Percentiles rank a stretch among this genome's conserved stretches.
These are phyloP conservation scores for Spergularia azorica DNA, from an alignment of 179 eudicot genomes.

Conservation along the genomic window DNA sequence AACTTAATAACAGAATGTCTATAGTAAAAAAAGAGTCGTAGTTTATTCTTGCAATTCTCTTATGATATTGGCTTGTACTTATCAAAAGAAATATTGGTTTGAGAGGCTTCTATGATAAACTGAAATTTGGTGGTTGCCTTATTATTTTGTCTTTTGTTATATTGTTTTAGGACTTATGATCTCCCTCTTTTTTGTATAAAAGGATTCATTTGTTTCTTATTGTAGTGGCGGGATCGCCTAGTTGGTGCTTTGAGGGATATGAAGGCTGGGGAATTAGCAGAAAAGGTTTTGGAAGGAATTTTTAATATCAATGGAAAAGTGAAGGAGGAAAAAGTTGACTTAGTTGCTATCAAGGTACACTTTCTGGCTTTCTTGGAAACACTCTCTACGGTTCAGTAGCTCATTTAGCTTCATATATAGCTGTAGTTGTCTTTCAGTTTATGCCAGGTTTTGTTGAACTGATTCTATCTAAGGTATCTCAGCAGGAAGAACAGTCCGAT, in stretches of 20 bases:
- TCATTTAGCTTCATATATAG: constrained; percentile 2
- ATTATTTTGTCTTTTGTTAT: background rate
- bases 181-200: background rate
- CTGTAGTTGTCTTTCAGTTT: background rate
- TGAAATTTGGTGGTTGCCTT: constrained; percentile 4
- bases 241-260: constrained; percentile 74
- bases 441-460: background rate
- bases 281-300: constrained; percentile 41
- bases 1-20: background rate
- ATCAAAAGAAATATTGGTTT: no score
- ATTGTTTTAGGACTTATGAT: background rate
- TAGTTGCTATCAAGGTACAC: constrained; percentile 44
- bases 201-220: constrained; percentile 6
- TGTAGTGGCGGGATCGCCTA: constrained; percentile 93
- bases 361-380: background rate
- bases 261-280: constrained; percentile 63
- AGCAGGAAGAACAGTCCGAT: constrained; percentile 61
- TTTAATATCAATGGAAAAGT: constrained; percentile 45
- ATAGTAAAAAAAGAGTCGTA: no score
- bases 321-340: constrained; percentile 41
- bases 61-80: background rate
- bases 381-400: background rate
- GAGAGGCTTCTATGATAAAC: background rate
- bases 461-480: constrained; percentile 29
- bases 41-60: background rate